A percentile compares a stretch with the other conserved stretches of the same genome.
Evolutionary conservation across 208 protist genomes (phyloP).

Genomic region (Leishmania turanica): DNA sequence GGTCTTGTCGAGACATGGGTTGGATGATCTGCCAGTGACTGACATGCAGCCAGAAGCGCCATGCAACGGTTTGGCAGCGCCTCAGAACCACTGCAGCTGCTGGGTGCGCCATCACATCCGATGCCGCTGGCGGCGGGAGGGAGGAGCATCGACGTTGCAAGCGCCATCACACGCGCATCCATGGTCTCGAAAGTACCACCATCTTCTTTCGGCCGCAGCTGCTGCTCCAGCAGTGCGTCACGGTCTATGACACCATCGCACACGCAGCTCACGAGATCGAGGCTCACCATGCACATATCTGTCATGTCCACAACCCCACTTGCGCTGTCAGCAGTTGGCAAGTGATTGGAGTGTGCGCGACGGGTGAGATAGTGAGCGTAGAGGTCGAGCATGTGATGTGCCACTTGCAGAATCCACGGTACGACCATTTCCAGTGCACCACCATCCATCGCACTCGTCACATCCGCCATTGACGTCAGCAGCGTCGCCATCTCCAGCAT

Average conservation of each 20-base stretch:
- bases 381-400: conserved; percentile 22
- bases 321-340: background rate
- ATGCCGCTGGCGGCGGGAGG: background rate
- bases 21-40: conserved; percentile 20
- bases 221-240: conserved; percentile 16
- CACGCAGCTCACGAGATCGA: conserved; percentile 58
- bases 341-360: background rate
- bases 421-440: conserved; percentile 20
- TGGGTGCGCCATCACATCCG: background rate
- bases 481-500: conserved; percentile 40
- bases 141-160: conserved; percentile 14
- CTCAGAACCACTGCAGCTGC: background rate
- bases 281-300: conserved; percentile 47
- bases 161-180: conserved; percentile 15
- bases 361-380: conserved; percentile 19
- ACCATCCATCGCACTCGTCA: conserved; percentile 27
- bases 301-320: conserved; percentile 27
- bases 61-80: conserved; percentile 28
- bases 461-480: conserved; percentile 42
- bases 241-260: conserved; percentile 50
- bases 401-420: conserved; percentile 33
- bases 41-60: conserved; percentile 21
- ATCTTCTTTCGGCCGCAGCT: conserved; percentile 12
- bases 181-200: background rate
- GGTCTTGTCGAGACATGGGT: background rate